Base-by-base conservation (phyloP, 2,329 filamentous ascomycete species). In the Neonectria punicea region DNA sequence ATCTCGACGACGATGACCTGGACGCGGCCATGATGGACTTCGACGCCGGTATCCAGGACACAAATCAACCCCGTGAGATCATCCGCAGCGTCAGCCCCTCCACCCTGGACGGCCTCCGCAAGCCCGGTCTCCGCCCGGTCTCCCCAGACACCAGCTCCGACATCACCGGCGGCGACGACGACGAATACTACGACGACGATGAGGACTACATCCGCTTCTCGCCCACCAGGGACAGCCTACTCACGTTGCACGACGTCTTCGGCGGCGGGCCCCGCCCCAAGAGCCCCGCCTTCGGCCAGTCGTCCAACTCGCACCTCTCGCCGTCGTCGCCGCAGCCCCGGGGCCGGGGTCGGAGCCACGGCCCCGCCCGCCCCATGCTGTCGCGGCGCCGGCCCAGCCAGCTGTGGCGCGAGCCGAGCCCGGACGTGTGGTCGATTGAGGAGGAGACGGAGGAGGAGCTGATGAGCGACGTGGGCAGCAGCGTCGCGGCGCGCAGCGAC, bases 381-480 rank as follows among this genome's bases (percentile, higher is more conserved):
- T 70, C 72, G 53, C 77, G 75, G 36, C 80, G 72, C 65, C 79
- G 82, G 47, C 82, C 84, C 9, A 71, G 75, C 18, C 78, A 79
- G 53, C 70, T 86, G 1, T 89, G 86, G 86, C 80, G 86, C 41
- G 83, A 87, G 76, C 86, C 86, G 7, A 88, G 86, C 71, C 86
- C 86, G 0, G 86, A 88, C 58, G 86, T 89, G 4, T 89, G 86
- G 83, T 84, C 84, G 32, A 89, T 89, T 61, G 83, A 87, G 75
- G 86, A 89, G 74, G 86, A 88, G 77, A 83, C 84, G 1, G 86
- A 87, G 76, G 84, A 85, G 71, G 84, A 87, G 70, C 74, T 83
- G 25, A 76, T 81, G 76, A 82, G 81, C 67, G 82, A 84, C 72
- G 75, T 79, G 73, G 80, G 77, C 51, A 75, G 75, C 58, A 77